Base-by-base conservation (phyloP, 768 basidiomycete genomes). In the Serendipita sp. region DNA sequence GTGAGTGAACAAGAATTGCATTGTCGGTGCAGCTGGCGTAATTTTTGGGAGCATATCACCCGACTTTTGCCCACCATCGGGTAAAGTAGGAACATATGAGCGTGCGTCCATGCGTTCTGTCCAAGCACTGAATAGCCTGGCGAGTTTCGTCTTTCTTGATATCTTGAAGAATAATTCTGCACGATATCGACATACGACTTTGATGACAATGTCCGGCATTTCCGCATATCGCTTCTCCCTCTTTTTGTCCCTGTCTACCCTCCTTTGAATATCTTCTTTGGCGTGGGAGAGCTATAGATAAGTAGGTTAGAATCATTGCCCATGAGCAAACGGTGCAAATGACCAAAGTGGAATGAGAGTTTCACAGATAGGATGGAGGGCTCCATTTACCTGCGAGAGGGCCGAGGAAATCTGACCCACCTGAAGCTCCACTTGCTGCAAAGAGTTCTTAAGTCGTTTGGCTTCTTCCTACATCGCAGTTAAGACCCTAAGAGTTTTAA, bases 111-210 rank as follows among this genome's bases (percentile, higher is more conserved):
- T 93, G 67, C 90, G 80, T 62, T 88, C 88, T 32, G 88, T 89
- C 89, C 90, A 92, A 35, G 89, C 87, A 69, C 84, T 86, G 73
- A 92, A 90, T 65, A 92, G 78, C 64, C 86, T 81, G 64, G 85
- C 84, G 38, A 93, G 78, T 72, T 90, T 91, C 32, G 88, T 90
- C 75, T 91, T 91, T 72, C 91, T 86, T 7, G 88, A 89, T 68
- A 93, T 89, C 74, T 91, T 92, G 82, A 93, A 93, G 77, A 89
- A 91, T 46, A 93, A 80, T 70, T 93, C 90, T 3, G 90, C 89
- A 51, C 91, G 87, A 72, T 91, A 91, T 69, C 86, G 85, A 74
- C 90, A 92, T 60, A 87, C 78, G 68, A 93, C 89, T 73, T 90
- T 91, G 75, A 92, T 84, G 63, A 91, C 85, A 66, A 92, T 89